These are phyloP conservation scores for Backusella macrospora DNA, from an alignment of 192 early-diverging fungal genomes.

Conservation along the genomic window DNA sequence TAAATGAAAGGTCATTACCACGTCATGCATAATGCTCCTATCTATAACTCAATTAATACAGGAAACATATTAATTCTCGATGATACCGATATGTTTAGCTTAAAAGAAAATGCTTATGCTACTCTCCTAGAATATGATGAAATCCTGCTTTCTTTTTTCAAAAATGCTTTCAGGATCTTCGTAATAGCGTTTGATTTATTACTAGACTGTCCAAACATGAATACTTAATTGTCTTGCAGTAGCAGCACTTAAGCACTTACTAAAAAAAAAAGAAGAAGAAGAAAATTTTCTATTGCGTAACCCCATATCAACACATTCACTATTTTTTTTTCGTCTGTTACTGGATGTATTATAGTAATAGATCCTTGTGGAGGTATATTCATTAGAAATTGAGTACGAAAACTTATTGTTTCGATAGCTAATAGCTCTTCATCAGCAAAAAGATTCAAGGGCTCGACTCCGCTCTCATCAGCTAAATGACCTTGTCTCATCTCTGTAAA, in stretches of 20 bases:
- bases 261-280: conserved; percentile 20
- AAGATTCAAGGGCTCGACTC: too few relatives aligned
- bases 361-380: conserved; percentile 4
- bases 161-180: conserved; percentile 31
- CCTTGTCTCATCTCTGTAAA: too few relatives aligned
- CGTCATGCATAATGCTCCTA: conserved; percentile 36
- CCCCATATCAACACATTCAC: conserved; percentile 9
- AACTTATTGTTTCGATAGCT: conserved; percentile 1
- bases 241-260: conserved; percentile 18
- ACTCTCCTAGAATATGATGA: conserved; percentile 25
- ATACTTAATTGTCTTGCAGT: conserved; percentile 29
- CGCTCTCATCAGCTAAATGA: too few relatives aligned
- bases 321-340: neutral
- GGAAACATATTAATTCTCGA: conserved; percentile 27
- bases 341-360: conserved; percentile 13
- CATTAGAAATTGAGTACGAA: conserved; percentile 13
- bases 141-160: conserved; percentile 22
- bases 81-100: conserved; percentile 22
- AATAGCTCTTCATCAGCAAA: conserved; percentile 11
- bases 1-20: conserved; percentile 35
- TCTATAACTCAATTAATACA: conserved; percentile 31
- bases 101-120: conserved; percentile 28
- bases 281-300: conserved; percentile 7
- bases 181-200: conserved; percentile 28
- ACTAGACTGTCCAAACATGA: conserved; percentile 24